Evolutionary conservation across 768 basidiomycete species (phyloP), one percentile per base, ranked within the genome.

Genomic region (Mycena galopus): DNA sequence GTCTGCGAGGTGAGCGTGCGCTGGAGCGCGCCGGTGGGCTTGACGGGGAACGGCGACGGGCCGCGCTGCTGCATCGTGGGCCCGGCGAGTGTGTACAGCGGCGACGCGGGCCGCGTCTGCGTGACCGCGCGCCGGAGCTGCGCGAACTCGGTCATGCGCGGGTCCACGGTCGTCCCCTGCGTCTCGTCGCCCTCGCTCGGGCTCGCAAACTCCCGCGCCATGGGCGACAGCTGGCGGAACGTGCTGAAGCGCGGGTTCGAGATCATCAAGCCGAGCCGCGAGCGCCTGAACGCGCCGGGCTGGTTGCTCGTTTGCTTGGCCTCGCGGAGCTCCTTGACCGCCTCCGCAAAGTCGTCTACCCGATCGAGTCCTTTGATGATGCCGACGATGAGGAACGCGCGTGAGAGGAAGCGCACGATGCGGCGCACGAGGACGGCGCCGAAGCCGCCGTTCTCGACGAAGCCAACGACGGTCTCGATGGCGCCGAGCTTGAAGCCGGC

Each of bases 381-480:
- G 21, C 94, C 94, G 65, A 92, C 86, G 69, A 89, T 86, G 23
- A 95, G 77, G 73, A 82, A 86, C 0, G 84, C 86, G 56, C 93
- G 85, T 3, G 86, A 84, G 14, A 91, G 44, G 62, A 92, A 79
- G 53, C 92, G 85, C 39, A 95, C 70, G 25, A 90, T 81, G 19
- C 93, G 88, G 42, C 94, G 85, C 11, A 87, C 83, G 17, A 95
- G 73, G 0, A 85, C 81, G 12, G 87, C 74, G 1, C 85, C 87
- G 76, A 94, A 94, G 10, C 84, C 83, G 30, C 84, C 85, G 17
- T 82, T 80, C 3, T 86, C 86, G 74, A 94, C 86, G 74, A 94
- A 94, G 0, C 93, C 94, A 12, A 91, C 76, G 8, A 89, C 79
- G 7, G 88, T 89, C 80, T 95, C 94, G 57, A 91, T 78, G 4